Evolutionary conservation across 2,329 filamentous ascomycete genomes (phyloP).

Genomic region (Claviceps lovelessii): DNA sequence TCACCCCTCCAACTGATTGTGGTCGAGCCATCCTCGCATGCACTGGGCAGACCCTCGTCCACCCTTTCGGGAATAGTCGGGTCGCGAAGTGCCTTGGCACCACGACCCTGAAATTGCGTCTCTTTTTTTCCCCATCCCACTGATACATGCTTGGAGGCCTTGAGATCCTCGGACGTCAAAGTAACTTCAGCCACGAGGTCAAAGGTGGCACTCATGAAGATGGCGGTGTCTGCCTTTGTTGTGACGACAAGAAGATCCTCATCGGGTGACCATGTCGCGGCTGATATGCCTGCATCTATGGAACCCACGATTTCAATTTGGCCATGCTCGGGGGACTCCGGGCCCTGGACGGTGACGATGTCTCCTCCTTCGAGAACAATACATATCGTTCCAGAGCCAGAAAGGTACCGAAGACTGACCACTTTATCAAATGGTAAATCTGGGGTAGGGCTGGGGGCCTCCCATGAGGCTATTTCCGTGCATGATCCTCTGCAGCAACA

Average conservation of each 20-base stretch:
- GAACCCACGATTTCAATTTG: slow-evolving; percentile 92
- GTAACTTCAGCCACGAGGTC: slow-evolving; percentile 65
- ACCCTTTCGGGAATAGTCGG: slow-evolving; percentile 89
- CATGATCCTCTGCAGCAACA: slow-evolving; percentile 10
- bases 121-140: slow-evolving; percentile 98
- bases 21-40: slow-evolving; percentile 54
- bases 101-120: slow-evolving; percentile 90
- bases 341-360: slow-evolving; percentile 70
- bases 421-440: slow-evolving; percentile 63
- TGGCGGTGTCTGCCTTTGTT: slow-evolving; percentile 62
- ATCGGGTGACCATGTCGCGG: slow-evolving; percentile 87
- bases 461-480: slow-evolving; percentile 62
- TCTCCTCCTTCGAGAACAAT: slow-evolving; percentile 82
- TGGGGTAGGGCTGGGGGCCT: slow-evolving; percentile 67
- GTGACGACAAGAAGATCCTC: slow-evolving; percentile 78
- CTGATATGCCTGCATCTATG: slow-evolving; percentile 79
- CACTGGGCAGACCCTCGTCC: slow-evolving; percentile 65
- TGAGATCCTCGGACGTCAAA: slow-evolving; percentile 63
- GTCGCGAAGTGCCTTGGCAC: slow-evolving; percentile 73
- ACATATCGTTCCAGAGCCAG: slow-evolving; percentile 63
- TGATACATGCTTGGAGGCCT: slow-evolving; percentile 82
- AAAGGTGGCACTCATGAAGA: slow-evolving; percentile 88
- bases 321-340: slow-evolving; percentile 32
- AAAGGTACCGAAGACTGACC: slow-evolving; percentile 70
- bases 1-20: slow-evolving; percentile 89